phyloP scores from a whole-genome alignment of 2,329 filamentous ascomycete species.

The Aspergillus sp. region DNA sequence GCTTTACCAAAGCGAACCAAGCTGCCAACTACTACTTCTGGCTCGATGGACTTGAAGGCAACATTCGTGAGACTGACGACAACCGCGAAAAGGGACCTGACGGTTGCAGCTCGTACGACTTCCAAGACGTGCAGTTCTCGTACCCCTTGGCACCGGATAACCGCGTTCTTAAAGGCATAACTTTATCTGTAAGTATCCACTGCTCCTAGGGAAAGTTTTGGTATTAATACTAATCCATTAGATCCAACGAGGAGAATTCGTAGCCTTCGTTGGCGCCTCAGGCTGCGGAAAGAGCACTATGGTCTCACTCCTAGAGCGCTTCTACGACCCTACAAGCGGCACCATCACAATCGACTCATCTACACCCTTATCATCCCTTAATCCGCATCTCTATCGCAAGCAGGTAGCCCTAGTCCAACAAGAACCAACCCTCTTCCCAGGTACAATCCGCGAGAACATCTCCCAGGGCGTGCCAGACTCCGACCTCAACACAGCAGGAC shows the following conservation, averaged over 20 bases:
- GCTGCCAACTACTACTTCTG: conserved; percentile 51
- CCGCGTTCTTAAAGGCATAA: conserved; percentile 29
- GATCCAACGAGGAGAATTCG: conserved; percentile 51
- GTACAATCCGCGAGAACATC: conserved; percentile 66
- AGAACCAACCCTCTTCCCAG: conserved; percentile 71
- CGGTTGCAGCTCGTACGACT: conserved; percentile 36
- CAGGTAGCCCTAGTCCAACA: conserved; percentile 71
- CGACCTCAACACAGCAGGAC: not conserved
- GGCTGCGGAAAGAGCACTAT: conserved; percentile 68
- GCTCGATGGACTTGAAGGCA: conserved; percentile 45
- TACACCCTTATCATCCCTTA: conserved; percentile 57
- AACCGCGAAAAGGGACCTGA: conserved; percentile 32
- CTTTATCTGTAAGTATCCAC: conserved; percentile 16
- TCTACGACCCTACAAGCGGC: conserved; percentile 69
- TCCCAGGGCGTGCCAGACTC: not conserved
- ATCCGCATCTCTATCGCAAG: conserved; percentile 62
- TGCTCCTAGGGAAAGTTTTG: not conserved
- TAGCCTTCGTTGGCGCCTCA: conserved; percentile 57
- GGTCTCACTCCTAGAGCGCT: conserved; percentile 60
- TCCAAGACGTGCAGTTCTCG: conserved; percentile 46
- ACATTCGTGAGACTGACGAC: conserved; percentile 44
- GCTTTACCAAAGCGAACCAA: conserved; percentile 52
- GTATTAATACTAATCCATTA: conserved; percentile 8
- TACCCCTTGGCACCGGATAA: conserved; percentile 27
- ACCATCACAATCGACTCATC: conserved; percentile 62